Base-by-base conservation (phyloP, 2,329 filamentous ascomycete species). In the Cercospora sp. region DNA sequence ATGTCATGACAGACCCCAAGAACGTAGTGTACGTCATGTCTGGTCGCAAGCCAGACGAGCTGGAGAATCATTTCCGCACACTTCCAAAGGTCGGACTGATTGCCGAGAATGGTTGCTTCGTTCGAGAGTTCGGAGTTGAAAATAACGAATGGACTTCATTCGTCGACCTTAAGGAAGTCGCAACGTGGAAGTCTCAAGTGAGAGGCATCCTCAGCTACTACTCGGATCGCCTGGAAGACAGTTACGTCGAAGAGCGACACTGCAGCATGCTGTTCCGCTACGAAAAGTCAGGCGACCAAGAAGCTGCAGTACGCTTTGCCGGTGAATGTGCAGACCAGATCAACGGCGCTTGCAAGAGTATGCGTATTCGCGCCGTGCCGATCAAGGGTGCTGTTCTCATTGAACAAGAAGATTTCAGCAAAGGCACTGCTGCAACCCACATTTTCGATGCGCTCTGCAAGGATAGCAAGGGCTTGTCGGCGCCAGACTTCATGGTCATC, bases 1-100 rank as follows among this genome's bases (percentile, higher is more conserved):
- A 97, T 67, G 82, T 98, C 13, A 84, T 95, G 9, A 84, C 90
- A 9, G 93, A 97, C 75, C 87, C 90, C 23, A 88, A 87, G 69
- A 98, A 98, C 76, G 89, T 89, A 1, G 91, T 98, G 28, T 98
- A 97, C 75, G 89, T 98, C 72, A 98, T 97, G 93, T 97, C 93
- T 64, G 90, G 92, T 8, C 89, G 93, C 36, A 91, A 90, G 73
- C 92, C 93, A 0, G 92, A 96, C 74, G 93, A 97, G 75, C 88
- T 97, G 36, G 93, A 97, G 73, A 88, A 90, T 4, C 84, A 96
- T 1, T 97, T 98, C 84, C 89, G 90, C 63, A 88, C 91, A 26
- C 90, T 97, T 1, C 91, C 92, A 5, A 90, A 91, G 68, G 83
- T 97, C 3, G 95, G 95, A 2, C 84, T 98, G 4, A 96, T 98